phyloP scores from a whole-genome alignment of 2,329 filamentous ascomycete genomes.

The Claviceps sorghi region DNA sequence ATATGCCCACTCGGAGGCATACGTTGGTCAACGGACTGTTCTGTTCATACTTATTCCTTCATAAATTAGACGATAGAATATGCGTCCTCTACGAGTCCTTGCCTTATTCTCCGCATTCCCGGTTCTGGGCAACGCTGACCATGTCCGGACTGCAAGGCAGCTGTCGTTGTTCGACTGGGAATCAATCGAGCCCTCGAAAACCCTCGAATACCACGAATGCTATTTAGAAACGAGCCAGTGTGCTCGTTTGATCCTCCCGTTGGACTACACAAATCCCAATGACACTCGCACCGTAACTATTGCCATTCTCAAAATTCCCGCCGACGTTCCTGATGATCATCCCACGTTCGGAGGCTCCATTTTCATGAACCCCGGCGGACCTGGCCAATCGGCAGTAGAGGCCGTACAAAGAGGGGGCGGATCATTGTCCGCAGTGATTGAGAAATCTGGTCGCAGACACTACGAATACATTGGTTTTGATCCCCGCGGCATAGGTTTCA shows the following conservation, averaged over 20 bases:
- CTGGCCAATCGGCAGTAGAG: conserved; percentile 21
- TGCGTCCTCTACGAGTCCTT: background rate
- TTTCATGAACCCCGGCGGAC: conserved; percentile 25
- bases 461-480: conserved; percentile 27
- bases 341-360: conserved; percentile 22
- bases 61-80: background rate
- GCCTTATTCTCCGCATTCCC: background rate
- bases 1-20: background rate
- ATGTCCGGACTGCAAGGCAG: background rate
- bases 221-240: conserved; percentile 21
- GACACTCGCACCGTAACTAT: conserved; percentile 16
- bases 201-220: conserved; percentile 18
- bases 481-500: conserved; percentile 20
- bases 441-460: conserved; percentile 11
- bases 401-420: conserved; percentile 11
- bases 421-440: conserved; percentile 15
- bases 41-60: background rate
- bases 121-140: background rate
- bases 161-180: conserved; percentile 7
- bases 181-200: conserved; percentile 5
- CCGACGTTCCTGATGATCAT: conserved; percentile 20
- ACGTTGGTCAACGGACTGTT: background rate
- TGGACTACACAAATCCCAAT: conserved; percentile 21
- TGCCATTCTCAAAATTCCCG: conserved; percentile 24
- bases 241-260: conserved; percentile 26